Evolutionary conservation across 78 protist species (phyloP), one percentile per base, ranked within the genome.

Genomic region (Cavenderia fasciculata): DNA sequence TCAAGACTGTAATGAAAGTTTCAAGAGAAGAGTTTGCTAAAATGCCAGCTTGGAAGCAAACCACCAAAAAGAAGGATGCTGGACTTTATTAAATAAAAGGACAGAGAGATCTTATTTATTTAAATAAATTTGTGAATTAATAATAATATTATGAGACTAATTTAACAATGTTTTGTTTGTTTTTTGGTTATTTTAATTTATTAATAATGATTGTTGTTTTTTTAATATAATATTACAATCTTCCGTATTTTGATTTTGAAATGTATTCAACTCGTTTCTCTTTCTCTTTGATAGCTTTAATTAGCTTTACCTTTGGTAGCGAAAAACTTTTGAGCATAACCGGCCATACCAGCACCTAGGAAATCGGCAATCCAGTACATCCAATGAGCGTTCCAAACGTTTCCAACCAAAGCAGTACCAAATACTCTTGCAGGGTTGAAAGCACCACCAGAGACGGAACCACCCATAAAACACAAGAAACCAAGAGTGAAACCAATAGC

Each of bases 401-500:
- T 79, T 40, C 85, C 86, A 72, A 86, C 92, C 2, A 72, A 40
- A 72, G 86, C 92, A 29, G 94, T 33, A 40, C 79, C 74, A 43
- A 78, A 90, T 25, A 82, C 92, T 44, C 88, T 46, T 2, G 94
- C 94, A 43, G 88, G 90, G 85, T 90, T 90, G 71, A 75, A 90
- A 21, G 94, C 94, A 62, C 94, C 94, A 57, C 87, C 87, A 70
- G 94, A 90, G 0, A 90, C 88, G 3, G 86, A 68, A 38, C 92
- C 82, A 76, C 94, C 94, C 1, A 90, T 46, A 27, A 69, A 71
- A 70, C 94, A 75, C 21, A 90, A 51, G 90, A 90, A 90, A 47
- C 94, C 94, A 19, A 90, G 79, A 49, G 94, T 90, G 86, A 90
- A 82, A 85, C 94, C 94, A 56, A 90, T 90, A 23, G 94, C 90